Base-by-base conservation (phyloP, 768 basidiomycete genomes). In the Tylopilus rubrobrunneus region DNA sequence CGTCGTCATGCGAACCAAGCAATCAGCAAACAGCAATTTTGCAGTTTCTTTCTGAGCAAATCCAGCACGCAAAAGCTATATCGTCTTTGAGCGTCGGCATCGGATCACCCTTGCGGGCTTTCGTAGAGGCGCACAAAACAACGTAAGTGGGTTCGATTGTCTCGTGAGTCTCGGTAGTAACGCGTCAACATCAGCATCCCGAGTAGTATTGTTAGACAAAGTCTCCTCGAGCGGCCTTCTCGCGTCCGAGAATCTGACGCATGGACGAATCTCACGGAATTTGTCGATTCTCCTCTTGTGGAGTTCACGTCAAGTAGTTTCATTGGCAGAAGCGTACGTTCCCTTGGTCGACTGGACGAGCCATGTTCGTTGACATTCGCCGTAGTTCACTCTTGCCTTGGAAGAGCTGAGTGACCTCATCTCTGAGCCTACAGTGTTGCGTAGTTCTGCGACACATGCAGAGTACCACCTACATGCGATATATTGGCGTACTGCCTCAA, bases 401-500 rank as follows among this genome's bases (percentile, higher is more conserved):
- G 64, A 68, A 37, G 70, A 71, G 56, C 45, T 70, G 41, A 59
- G 51, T 33, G 57, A 57, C 52, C 58, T 61, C 34, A 49, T 55
- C 21, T 53, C 58, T 2, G 53, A 57, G 4, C 37, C 54, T 28
- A 19, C 10, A 15, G n/a, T 37, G 39, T 44, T 47, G 8, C 43
- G 28, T 28, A 42, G 33, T 53, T 36, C 42, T 11, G n/a, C 14
- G 27, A 43, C 34, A 33, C 43, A 42, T 4, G 45, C 33, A 39
- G 33, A 49, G 1, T 17, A 41, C 19, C 58, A 50, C 21, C 51
- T 66, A 14, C 52, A 61, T 34, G 68, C 61, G 4, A 60, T 71
- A 45, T 69, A 59, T 46, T 64, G 57, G 58, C 70, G 65, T 27
- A 64, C 66, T 5, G 42, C 68, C 1, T 70, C 70, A 5, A 70